Evolutionary conservation across 495 filamentous ascomycete species (phyloP).

Genomic region (Aspergillus incahuasiensis): DNA sequence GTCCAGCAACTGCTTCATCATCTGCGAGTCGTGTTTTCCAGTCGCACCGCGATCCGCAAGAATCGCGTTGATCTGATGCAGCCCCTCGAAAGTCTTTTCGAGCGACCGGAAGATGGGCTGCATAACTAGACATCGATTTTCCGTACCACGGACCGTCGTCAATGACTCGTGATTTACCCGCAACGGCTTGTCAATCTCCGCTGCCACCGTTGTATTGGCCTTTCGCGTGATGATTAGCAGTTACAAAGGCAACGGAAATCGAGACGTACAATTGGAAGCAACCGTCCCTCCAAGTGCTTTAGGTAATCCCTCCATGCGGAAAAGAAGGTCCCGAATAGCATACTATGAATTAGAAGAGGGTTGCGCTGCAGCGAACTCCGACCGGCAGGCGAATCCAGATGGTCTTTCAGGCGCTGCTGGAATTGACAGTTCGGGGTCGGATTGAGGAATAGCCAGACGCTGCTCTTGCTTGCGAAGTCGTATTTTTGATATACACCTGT

Average conservation of each 20-base stretch:
- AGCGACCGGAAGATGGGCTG: slow-evolving; percentile 15
- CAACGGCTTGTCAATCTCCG: slow-evolving; percentile 27
- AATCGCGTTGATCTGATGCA: slow-evolving; percentile 10
- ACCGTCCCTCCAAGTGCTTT: slow-evolving; percentile 25
- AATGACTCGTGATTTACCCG: slow-evolving; percentile 30
- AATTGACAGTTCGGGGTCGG: slow-evolving; percentile 28
- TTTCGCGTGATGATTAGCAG: slow-evolving; percentile 2
- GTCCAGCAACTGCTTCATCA: slow-evolving; percentile 13
- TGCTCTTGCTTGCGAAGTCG: slow-evolving; percentile 22
- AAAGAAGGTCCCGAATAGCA: slow-evolving; percentile 35
- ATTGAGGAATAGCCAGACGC: slow-evolving; percentile 33
- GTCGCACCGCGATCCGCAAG: not conserved
- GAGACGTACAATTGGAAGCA: slow-evolving; percentile 29
- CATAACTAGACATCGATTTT: slow-evolving; percentile 25
- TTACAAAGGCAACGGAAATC: not conserved
- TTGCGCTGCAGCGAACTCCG: slow-evolving; percentile 7
- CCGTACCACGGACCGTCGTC: slow-evolving; percentile 22
- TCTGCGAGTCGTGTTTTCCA: not conserved
- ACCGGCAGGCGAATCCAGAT: slow-evolving; percentile 8
- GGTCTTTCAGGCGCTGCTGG: slow-evolving; percentile 19
- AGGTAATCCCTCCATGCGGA: slow-evolving; percentile 38
- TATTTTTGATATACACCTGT: slow-evolving; percentile 40
- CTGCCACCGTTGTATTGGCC: slow-evolving; percentile 24
- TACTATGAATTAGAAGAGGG: slow-evolving; percentile 30
- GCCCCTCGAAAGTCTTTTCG: slow-evolving; percentile 4